Evolutionary conservation across 305 asterid genomes (phyloP).

Genomic region (Caryopteris hybrid): DNA sequence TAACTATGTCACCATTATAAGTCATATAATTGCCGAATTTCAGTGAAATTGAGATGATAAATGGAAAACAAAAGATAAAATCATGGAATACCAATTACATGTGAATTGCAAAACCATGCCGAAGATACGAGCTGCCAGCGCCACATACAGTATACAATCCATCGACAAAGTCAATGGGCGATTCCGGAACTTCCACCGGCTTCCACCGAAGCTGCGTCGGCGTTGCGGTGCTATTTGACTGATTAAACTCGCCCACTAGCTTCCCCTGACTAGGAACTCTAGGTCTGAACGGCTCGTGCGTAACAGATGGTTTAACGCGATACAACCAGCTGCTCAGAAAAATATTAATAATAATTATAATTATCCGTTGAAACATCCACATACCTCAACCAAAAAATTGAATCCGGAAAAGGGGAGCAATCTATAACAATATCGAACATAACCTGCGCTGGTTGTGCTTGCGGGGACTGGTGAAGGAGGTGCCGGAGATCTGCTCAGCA

Average conservation of each 20-base stretch:
- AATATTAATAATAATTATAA: neutral
- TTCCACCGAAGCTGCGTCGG: constrained; percentile 96
- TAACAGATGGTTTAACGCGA: constrained; percentile 90
- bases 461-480: constrained; percentile 96
- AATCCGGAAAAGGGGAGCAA: neutral
- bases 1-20: neutral
- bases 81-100: constrained; percentile 51
- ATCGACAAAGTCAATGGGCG: constrained; percentile 73
- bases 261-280: constrained; percentile 67
- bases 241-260: constrained; percentile 81
- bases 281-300: constrained; percentile 88
- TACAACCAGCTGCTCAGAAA: constrained; percentile 69
- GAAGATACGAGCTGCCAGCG: constrained; percentile 95
- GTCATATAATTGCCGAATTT: neutral
- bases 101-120: constrained; percentile 96
- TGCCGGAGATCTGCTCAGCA: constrained; percentile 96
- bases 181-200: constrained; percentile 64
- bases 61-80: constrained; percentile 9
- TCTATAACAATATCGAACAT: neutral
- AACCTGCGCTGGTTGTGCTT: constrained; percentile 83
- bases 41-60: neutral
- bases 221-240: constrained; percentile 72
- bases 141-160: constrained; percentile 92
- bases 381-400: neutral
- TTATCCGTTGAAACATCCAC: neutral